These are phyloP conservation scores for Pseudodiploospora longispora DNA, from an alignment of 2,329 filamentous ascomycete genomes.

Conservation along the genomic window DNA sequence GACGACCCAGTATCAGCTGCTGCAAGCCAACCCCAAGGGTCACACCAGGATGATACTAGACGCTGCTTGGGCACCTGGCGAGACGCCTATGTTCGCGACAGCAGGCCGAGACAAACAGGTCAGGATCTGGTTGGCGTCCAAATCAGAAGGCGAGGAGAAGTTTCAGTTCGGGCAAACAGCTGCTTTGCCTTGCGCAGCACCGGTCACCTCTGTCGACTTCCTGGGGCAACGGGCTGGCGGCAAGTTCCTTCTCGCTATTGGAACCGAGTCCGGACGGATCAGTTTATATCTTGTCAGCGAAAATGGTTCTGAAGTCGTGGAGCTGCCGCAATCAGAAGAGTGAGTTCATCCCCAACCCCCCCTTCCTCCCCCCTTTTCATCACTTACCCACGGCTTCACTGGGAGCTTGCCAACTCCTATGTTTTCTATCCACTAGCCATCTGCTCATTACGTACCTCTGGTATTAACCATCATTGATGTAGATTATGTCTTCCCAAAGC, in stretches of 20 bases:
- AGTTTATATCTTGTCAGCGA: constrained; percentile 34
- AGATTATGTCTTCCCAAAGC: constrained; percentile 48
- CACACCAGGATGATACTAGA: constrained; percentile 91
- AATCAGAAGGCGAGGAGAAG: constrained; percentile 18
- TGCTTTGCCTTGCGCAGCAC: constrained; percentile 45
- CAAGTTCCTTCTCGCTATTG: constrained; percentile 42
- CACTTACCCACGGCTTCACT: not conserved
- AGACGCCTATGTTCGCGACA: constrained; percentile 62
- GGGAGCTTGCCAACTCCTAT: constrained; percentile 9
- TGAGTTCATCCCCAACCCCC: constrained; percentile 20
- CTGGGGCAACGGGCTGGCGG: constrained; percentile 27
- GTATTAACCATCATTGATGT: not conserved
- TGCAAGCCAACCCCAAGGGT: constrained; percentile 68
- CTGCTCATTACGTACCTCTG: too few relatives aligned
- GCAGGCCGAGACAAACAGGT: constrained; percentile 84
- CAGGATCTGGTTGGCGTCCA: constrained; percentile 53
- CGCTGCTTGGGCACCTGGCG: constrained; percentile 67
- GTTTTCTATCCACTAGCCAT: not conserved
- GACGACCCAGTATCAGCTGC: constrained; percentile 42
- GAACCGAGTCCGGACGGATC: constrained; percentile 47
- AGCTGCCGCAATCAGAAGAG: constrained; percentile 28
- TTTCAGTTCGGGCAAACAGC: constrained; percentile 42
- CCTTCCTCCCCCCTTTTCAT: not conserved
- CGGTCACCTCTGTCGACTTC: constrained; percentile 68
- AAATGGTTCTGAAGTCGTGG: constrained; percentile 29